Conservation (phyloP, 805 yeast genomes). For the Candida pini region DNA sequence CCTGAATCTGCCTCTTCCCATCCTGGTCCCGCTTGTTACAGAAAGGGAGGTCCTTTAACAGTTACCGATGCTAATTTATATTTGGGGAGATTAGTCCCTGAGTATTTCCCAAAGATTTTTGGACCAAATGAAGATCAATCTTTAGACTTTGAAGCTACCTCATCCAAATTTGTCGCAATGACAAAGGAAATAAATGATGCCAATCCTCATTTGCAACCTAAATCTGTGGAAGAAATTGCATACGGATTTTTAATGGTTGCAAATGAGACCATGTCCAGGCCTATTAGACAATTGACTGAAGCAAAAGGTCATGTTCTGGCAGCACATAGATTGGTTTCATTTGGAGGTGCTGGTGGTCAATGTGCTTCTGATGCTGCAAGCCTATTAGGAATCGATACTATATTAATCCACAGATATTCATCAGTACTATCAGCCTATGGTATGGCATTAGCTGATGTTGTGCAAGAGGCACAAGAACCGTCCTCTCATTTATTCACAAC, state of each 20-base stretch:
- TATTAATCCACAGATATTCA: slow-evolving; percentile 74
- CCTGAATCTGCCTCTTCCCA: slow-evolving; percentile 86
- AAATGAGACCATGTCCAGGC: slow-evolving; percentile 86
- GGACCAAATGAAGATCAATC: slow-evolving; percentile 76
- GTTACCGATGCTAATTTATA: slow-evolving; percentile 81
- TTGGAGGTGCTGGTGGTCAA: slow-evolving; percentile 95
- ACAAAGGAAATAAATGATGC: slow-evolving; percentile 52
- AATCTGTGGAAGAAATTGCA: slow-evolving; percentile 67
- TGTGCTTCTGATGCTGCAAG: slow-evolving; percentile 76
- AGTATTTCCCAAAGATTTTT: slow-evolving; percentile 73
- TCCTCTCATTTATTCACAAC: slow-evolving; percentile 40
- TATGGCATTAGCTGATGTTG: slow-evolving; percentile 81
- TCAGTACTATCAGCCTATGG: slow-evolving; percentile 86
- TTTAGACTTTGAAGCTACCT: slow-evolving; percentile 51
- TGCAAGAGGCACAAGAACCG: slow-evolving; percentile 74
- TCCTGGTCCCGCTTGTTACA: slow-evolving; percentile 86
- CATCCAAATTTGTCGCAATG: slow-evolving; percentile 44
- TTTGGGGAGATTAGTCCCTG: slow-evolving; percentile 67
- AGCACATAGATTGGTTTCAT: slow-evolving; percentile 68
- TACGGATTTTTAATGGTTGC: slow-evolving; percentile 80
- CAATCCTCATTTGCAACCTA: slow-evolving; percentile 32
- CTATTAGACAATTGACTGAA: slow-evolving; percentile 78
- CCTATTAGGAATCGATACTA: slow-evolving; percentile 59
- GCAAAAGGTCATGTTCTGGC: slow-evolving; percentile 70
- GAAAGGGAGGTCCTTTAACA: slow-evolving; percentile 79